phyloP scores from a whole-genome alignment of 2,329 filamentous ascomycete genomes.

The Talaromyces pinophilus region DNA sequence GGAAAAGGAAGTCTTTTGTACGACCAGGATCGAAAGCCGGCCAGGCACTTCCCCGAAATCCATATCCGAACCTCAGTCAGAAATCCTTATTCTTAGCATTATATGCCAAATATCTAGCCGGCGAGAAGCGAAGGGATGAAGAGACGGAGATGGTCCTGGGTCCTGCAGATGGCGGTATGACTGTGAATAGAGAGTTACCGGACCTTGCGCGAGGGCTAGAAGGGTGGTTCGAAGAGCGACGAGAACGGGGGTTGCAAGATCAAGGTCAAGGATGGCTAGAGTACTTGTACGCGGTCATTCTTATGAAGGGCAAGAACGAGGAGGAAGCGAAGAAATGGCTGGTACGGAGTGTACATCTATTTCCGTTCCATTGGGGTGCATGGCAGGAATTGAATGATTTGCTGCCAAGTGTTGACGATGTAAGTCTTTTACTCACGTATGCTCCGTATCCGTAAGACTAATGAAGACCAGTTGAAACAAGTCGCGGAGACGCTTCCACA shows the following conservation, averaged over 20 bases:
- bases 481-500: constrained; percentile 74
- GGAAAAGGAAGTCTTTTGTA: constrained; percentile 61
- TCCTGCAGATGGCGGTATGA: constrained; percentile 81
- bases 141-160: constrained; percentile 97
- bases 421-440: constrained; percentile 47
- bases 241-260: constrained; percentile 59
- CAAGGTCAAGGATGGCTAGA: constrained; percentile 90
- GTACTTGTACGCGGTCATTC: constrained; percentile 76
- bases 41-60: constrained; percentile 37
- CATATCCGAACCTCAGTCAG: constrained; percentile 67
- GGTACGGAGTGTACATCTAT: constrained; percentile 82
- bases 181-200: constrained; percentile 80
- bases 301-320: constrained; percentile 89
- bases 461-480: constrained; percentile 62
- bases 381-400: constrained; percentile 90
- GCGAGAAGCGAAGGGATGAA: constrained; percentile 94
- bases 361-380: constrained; percentile 94
- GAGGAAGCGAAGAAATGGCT: constrained; percentile 80
- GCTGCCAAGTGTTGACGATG: constrained; percentile 77
- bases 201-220: constrained; percentile 74
- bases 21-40: constrained; percentile 35
- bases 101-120: constrained; percentile 89
- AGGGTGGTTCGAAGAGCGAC: constrained; percentile 73
- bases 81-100: constrained; percentile 89
- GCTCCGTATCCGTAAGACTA: constrained; percentile 23